Evolutionary conservation across 371 early-diverging fungal genomes (phyloP).

Genomic region (Mortierella sp.): DNA sequence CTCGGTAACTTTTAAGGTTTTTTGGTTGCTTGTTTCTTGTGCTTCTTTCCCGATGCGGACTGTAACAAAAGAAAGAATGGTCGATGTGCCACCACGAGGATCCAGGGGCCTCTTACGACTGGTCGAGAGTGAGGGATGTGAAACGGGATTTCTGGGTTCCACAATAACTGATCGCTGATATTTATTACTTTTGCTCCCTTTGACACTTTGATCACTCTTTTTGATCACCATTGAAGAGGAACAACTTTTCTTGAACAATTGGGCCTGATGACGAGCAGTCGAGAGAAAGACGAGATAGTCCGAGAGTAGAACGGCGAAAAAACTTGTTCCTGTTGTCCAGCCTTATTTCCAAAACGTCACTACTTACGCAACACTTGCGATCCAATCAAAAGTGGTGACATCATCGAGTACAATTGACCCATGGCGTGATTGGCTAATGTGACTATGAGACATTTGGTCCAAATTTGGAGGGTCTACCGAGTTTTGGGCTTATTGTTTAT

Average conservation of each 20-base stretch:
- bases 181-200: too few species aligned
- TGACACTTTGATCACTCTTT: too few species aligned
- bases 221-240: too few species aligned
- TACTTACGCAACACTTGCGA: not conserved
- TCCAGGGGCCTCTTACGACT: not conserved
- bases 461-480: constrained; percentile 12
- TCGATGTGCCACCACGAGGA: not conserved
- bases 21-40: not conserved
- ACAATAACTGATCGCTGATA: too few species aligned
- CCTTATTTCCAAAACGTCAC: not conserved
- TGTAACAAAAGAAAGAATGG: not conserved
- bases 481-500: constrained; percentile 20
- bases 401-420: constrained; percentile 9
- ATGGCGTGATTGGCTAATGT: not conserved
- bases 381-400: not conserved
- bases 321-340: not conserved
- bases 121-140: not conserved
- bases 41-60: not conserved
- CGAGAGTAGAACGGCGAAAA: not conserved
- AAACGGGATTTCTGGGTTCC: not conserved
- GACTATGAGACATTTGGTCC: not conserved
- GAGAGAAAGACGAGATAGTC: too few species aligned
- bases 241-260: too few species aligned
- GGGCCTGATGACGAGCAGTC: too few species aligned
- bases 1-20: not conserved